A percentile compares a stretch with the other conserved stretches of the same genome.
phyloP scores from a whole-genome alignment of 83 land plant genomes.

The Picea engelmannii region DNA sequence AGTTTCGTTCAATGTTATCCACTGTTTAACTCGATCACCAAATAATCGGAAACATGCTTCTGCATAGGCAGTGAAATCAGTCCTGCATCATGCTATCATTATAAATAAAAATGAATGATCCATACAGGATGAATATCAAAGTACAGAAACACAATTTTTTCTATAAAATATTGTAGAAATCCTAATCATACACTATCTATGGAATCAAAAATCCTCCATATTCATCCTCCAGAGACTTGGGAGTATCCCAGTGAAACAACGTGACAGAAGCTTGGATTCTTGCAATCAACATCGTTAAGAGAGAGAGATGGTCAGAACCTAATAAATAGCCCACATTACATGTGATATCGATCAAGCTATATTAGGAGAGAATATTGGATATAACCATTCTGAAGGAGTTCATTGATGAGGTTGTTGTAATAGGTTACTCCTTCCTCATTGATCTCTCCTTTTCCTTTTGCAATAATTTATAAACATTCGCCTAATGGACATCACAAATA shows the following conservation, averaged over 20 bases:
- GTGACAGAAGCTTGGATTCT: not conserved
- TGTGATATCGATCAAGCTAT: no score
- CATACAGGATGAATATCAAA: not conserved
- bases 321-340: no score
- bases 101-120: no score
- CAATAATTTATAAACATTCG: not conserved
- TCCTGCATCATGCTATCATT: not conserved
- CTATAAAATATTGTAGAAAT: not conserved
- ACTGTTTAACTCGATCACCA: not conserved
- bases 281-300: not conserved
- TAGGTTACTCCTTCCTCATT: not conserved
- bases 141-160: not conserved
- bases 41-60: not conserved
- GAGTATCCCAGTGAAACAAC: not conserved
- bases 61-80: not conserved
- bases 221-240: not conserved
- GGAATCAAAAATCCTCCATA: not conserved
- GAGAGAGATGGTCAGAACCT: no score
- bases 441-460: not conserved
- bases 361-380: no score
- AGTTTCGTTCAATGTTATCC: not conserved
- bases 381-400: not conserved
- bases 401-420: not conserved
- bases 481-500: not conserved
- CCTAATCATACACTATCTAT: not conserved